Conservation (phyloP, 106 monocot genomes). For the Apostasia shenzhenica region DNA sequence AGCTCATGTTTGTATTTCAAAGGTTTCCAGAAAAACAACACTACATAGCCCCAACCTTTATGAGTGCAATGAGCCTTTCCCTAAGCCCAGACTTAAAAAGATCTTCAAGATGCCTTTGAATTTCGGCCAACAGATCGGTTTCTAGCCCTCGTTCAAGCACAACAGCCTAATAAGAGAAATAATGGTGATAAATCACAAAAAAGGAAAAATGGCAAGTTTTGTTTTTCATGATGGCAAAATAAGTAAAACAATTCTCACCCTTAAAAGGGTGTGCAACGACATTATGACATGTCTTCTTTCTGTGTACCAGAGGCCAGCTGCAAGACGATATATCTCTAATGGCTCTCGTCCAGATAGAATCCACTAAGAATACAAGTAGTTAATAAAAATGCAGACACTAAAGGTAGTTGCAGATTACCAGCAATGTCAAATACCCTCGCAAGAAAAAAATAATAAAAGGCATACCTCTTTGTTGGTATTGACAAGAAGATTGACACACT, state of each 20-base stretch:
- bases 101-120: constrained; percentile 66
- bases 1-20: not conserved
- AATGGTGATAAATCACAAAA: not conserved
- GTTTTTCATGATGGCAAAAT: not conserved
- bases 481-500: constrained; percentile 76
- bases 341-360: constrained; percentile 71
- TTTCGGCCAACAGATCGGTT: constrained; percentile 61
- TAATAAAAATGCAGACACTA: not conserved
- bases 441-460: not conserved
- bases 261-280: constrained; percentile 73
- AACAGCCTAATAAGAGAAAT: constrained; percentile 43
- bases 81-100: constrained; percentile 66
- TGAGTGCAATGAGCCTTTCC: constrained; percentile 55
- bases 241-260: constrained; percentile 34
- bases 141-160: constrained; percentile 81
- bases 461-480: constrained; percentile 83
- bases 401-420: not conserved
- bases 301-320: constrained; percentile 91
- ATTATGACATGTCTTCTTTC: constrained; percentile 85
- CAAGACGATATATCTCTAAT: constrained; percentile 82
- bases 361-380: constrained; percentile 47
- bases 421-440: not conserved
- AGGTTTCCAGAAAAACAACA: not conserved
- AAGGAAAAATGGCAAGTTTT: constrained; percentile 1
- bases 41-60: constrained; percentile 47